These are phyloP conservation scores for Tilletia setariae DNA, from an alignment of 1,284 basidiomycete genomes.

Conservation along the genomic window DNA sequence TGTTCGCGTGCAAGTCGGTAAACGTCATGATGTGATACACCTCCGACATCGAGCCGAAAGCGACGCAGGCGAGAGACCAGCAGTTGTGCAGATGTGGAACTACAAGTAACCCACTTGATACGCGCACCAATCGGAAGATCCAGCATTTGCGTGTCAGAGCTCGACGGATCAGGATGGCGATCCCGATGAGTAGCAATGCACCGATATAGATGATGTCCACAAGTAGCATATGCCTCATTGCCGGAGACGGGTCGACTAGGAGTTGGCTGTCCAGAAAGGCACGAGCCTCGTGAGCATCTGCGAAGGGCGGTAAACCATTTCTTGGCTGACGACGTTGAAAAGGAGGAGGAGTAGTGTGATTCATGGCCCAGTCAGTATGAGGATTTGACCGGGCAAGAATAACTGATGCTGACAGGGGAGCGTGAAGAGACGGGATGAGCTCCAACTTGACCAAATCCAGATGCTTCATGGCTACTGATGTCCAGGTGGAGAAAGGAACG, in stretches of 20 bases:
- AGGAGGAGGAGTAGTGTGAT: no score
- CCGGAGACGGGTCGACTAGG: not conserved
- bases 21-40: not conserved
- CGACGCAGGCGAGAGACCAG: not conserved
- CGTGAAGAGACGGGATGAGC: no score
- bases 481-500: no score
- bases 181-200: not conserved
- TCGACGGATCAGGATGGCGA: not conserved
- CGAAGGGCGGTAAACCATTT: not conserved
- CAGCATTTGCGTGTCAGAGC: not conserved
- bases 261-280: not conserved
- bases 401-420: no score
- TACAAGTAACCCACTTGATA: not conserved
- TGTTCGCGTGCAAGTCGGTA: not conserved
- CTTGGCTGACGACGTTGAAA: no score
- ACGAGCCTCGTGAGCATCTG: not conserved
- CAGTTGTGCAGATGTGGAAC: conserved; percentile 4
- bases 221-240: not conserved
- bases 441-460: no score
- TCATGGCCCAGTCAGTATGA: no score
- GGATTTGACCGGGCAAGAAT: no score
- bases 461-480: no score
- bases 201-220: conserved; percentile 5
- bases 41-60: not conserved
- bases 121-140: conserved; percentile 1